These are phyloP conservation scores for Chrysophaeum taylorii DNA, from an alignment of 352 stramenopile species.

Conservation along the genomic window DNA sequence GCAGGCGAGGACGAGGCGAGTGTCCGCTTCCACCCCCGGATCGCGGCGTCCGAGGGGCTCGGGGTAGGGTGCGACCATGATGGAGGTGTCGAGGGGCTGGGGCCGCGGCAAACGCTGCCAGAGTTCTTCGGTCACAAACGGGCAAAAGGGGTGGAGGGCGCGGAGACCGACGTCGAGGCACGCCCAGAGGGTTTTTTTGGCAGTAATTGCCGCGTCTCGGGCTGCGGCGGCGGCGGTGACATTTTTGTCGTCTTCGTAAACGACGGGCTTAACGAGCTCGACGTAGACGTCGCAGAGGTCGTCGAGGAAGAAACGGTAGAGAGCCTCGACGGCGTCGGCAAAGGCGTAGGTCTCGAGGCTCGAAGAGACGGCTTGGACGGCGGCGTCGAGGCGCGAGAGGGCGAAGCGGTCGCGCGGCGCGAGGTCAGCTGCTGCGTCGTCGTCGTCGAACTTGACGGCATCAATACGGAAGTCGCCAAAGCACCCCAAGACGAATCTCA, in stretches of 20 bases:
- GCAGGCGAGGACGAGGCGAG: slow-evolving; percentile 78
- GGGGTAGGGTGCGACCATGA: slow-evolving; percentile 77
- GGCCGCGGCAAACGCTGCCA: slow-evolving; percentile 77
- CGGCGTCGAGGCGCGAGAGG: slow-evolving; percentile 60
- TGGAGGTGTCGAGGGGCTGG: slow-evolving; percentile 47
- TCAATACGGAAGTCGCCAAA: slow-evolving; percentile 69
- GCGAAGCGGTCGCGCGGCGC: slow-evolving; percentile 64
- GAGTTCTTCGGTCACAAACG: slow-evolving; percentile 99
- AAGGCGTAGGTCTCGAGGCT: slow-evolving; percentile 87
- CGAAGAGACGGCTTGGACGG: slow-evolving; percentile 49
- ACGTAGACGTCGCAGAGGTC: slow-evolving; percentile 98
- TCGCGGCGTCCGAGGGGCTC: slow-evolving; percentile 44
- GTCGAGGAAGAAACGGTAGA: slow-evolving; percentile 97
- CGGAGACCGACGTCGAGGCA: slow-evolving; percentile 87
- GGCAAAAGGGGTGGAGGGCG: slow-evolving; percentile 95
- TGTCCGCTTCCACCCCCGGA: slow-evolving; percentile 64
- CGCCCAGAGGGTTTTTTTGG: slow-evolving; percentile 80
- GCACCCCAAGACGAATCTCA: slow-evolving; percentile 92
- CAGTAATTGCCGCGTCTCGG: slow-evolving; percentile 55
- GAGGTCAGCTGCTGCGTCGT: slow-evolving; percentile 50
- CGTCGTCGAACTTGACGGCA: slow-evolving; percentile 46
- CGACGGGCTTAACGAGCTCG: slow-evolving; percentile 96
- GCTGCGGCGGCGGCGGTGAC: too few species aligned
- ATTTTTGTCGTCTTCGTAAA: slow-evolving; percentile 67
- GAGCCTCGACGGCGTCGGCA: slow-evolving; percentile 76